A percentile compares a stretch with the other conserved stretches of the same genome.
Evolutionary conservation across 192 early-diverging fungal genomes (phyloP).

Genomic region (Rhizophagus clarus): DNA sequence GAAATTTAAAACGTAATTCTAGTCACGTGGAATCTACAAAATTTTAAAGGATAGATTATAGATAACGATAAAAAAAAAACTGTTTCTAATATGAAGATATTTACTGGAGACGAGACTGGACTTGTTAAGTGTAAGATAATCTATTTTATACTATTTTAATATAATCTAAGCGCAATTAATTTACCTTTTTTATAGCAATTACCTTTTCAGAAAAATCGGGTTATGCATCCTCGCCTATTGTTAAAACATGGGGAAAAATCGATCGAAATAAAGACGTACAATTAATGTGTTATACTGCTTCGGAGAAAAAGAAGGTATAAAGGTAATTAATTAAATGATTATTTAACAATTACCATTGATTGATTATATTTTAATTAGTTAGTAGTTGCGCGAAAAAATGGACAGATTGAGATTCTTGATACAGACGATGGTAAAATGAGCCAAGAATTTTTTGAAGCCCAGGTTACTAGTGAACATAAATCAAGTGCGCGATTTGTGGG

Average conservation of each 20-base stretch:
- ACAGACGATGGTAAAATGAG: conserved; percentile 40
- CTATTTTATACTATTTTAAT: not conserved
- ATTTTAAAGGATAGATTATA: not conserved
- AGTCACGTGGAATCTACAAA: no score
- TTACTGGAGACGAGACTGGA: conserved; percentile 47
- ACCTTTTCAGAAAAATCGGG: conserved; percentile 33
- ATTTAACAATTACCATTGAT: not conserved
- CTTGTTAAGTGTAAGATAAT: conserved; percentile 44
- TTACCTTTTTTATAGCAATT: conserved; percentile 25
- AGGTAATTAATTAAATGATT: no score
- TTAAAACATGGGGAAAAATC: conserved; percentile 43
- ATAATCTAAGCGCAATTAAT: not conserved
- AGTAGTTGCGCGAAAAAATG: conserved; percentile 56
- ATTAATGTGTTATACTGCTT: conserved; percentile 37
- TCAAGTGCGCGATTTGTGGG: conserved; percentile 50
- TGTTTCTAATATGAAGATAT: conserved; percentile 32
- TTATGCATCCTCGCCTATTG: conserved; percentile 26
- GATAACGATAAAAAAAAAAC: not conserved
- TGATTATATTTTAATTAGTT: conserved; percentile 36
- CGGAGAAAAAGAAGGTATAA: conserved; percentile 18
- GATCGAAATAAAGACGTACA: conserved; percentile 38
- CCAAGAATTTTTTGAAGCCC: conserved; percentile 40
- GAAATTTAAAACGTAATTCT: no score
- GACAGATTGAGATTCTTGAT: conserved; percentile 49
- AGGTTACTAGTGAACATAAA: conserved; percentile 33